Base-by-base conservation (phyloP, 2,329 filamentous ascomycete genomes). In the Nemania sp. region DNA sequence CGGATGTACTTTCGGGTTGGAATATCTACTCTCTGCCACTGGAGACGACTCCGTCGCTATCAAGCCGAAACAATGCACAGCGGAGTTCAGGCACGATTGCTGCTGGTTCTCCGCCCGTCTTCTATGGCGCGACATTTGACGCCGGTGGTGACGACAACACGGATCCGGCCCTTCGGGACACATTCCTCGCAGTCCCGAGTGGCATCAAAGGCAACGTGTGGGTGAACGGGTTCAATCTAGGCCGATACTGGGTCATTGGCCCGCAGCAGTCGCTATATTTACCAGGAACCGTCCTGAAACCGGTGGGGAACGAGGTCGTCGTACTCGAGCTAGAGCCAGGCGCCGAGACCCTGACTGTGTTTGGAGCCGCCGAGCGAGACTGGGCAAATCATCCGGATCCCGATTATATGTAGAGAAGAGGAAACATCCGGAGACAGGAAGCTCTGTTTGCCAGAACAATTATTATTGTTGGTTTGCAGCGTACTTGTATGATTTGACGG, bases 261-360 rank as follows among this genome's bases (percentile, higher is more conserved):
- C 76, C 76, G 2, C 77, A 79, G 63, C 76, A 79, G 62, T 72
- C 69, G n/a, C 60, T 78, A 5, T 80, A 77, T 53, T 52, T 78
- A 1, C 77, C 76, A 0, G 75, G 75, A 1, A 70, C 68, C 14
- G 56, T 73, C 9, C 42, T 77, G 26, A 70, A 70, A 36, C 49
- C 62, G 15, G 61, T 61, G 7, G 59, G 60, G 14, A 78, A 78
- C 57, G 69, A 75, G 47, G 69, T 78, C 11, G 64, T 74, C 1
- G 65, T 78, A 14, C 63, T 79, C 1, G 75, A 75, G 49, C 58
- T 78, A 20, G 76, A 78, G 62, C 76, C 76, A 1, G 45, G 40
- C 7, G 45, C 42, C 1, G 61, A 59, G 0, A 52, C 34, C 8
- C 39, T 68, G 41, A 61, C 60, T 19, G 65, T 59, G 24, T 63